Evolutionary conservation across 306 rosid species (phyloP).

Genomic region (Cicer pinnatifidum): DNA sequence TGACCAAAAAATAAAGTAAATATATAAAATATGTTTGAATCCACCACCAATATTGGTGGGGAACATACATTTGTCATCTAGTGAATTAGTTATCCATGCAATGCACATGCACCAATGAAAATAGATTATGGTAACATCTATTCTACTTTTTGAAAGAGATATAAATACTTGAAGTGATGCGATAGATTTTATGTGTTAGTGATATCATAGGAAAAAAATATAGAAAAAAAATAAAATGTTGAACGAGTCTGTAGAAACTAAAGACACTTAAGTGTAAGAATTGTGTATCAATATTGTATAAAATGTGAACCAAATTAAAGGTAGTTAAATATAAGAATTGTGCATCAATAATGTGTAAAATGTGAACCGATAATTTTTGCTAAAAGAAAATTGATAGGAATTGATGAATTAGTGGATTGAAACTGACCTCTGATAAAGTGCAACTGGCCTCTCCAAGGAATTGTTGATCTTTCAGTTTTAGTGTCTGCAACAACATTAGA

Average conservation of each 20-base stretch:
- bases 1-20: background rate
- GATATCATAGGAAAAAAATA: too few species aligned
- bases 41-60: background rate
- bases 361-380: background rate
- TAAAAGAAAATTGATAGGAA: background rate
- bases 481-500: slow-evolving; percentile 52
- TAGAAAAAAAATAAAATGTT: too few species aligned
- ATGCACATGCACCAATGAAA: too few species aligned
- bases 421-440: slow-evolving; percentile 74
- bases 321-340: too few species aligned
- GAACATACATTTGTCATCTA: background rate
- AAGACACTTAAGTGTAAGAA: too few species aligned
- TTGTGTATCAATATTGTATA: background rate
- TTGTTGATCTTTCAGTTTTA: slow-evolving; percentile 75
- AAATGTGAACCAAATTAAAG: background rate
- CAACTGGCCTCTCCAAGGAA: slow-evolving; percentile 83
- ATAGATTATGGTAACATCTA: too few species aligned
- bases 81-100: background rate
- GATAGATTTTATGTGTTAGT: too few species aligned
- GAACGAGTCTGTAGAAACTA: too few species aligned
- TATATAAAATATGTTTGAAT: too few species aligned
- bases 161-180: too few species aligned
- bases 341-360: background rate
- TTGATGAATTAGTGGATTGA: background rate
- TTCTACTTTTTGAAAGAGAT: too few species aligned